Base-by-base conservation (phyloP, 2,329 filamentous ascomycete genomes). In the Blumeriella jaapii region DNA sequence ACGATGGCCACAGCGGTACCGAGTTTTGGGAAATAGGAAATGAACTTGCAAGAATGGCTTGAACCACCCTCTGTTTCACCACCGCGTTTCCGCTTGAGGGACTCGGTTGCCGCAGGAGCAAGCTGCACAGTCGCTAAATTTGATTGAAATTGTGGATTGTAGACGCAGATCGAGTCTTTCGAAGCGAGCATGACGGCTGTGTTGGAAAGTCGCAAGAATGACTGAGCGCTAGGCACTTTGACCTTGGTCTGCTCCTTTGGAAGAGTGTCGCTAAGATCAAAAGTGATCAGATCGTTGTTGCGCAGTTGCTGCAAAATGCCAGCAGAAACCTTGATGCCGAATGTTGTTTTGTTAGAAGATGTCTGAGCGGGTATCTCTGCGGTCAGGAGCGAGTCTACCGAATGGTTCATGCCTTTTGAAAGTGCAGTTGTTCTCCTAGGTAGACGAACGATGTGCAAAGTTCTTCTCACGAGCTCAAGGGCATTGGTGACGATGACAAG, bases 61-160 rank as follows among this genome's bases (percentile, higher is more conserved):
- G 17, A 8, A 13, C 27, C 15, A 24, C 29, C 24, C 9, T 35
- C 40, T n/a, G n/a, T n/a, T 15, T 29, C 30, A 4, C 32, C 27
- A 15, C 38, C 36, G 11, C 45, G 41, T 41, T 53, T 54, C 18
- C 50, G 43, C 28, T 56, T 55, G 6, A 46, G 37, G 6, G 46
- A 45, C 6, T 47, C 42, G 4, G 27, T 31, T 12, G 41, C 34
- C 12, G 28, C 30, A 9, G 23, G 19, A 13, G 30, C 9, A 9
- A 67, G 41, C 4, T 58, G 45, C 11, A 64, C 42, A 5, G 59
- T 57, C 2, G 61, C 61, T 42, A 69, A 59, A 3, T 64, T 44
- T 5, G 68, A 68, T 34, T 61, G 69, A 54, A 76, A 86, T 40
- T 77, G 71, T 20, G 78, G 72, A 55, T 85, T 84, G 54, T 79